Percentiles rank a stretch among this genome's conserved stretches.
phyloP scores from a whole-genome alignment of 176 grass and related monocot species.

The Chrysopogon serrulatus region DNA sequence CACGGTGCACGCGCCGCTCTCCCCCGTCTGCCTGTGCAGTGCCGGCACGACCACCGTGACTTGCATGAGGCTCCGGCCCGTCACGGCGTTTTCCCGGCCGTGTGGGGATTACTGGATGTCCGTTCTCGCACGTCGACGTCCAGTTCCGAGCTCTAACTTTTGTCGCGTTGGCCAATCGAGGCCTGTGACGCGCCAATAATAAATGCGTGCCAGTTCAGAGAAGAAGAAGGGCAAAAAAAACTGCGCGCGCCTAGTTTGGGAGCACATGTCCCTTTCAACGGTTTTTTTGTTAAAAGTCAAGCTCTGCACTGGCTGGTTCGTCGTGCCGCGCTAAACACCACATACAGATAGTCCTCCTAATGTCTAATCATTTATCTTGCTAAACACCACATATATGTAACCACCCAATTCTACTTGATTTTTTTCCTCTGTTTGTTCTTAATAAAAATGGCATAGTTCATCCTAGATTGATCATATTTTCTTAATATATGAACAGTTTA shows the following conservation, averaged over 20 bases:
- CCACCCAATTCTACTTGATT: background rate
- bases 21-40: background rate
- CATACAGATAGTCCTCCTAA: background rate
- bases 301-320: background rate
- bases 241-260: background rate
- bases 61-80: background rate
- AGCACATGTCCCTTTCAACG: conserved; percentile 23
- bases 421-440: background rate
- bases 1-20: background rate
- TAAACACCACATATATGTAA: background rate
- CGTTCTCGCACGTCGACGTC: conserved; percentile 8
- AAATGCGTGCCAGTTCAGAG: background rate
- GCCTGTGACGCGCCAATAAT: conserved; percentile 6
- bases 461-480: background rate
- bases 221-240: background rate
- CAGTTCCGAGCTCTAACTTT: background rate
- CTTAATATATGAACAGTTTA: background rate
- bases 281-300: conserved; percentile 24
- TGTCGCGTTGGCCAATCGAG: background rate
- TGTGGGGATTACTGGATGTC: background rate
- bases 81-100: background rate
- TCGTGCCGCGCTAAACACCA: background rate
- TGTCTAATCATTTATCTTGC: background rate
- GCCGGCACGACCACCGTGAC: background rate
- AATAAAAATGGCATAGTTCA: background rate